Evolutionary conservation across 2,329 filamentous ascomycete species (phyloP).

Genomic region (Basipetospora chlamydospora): DNA sequence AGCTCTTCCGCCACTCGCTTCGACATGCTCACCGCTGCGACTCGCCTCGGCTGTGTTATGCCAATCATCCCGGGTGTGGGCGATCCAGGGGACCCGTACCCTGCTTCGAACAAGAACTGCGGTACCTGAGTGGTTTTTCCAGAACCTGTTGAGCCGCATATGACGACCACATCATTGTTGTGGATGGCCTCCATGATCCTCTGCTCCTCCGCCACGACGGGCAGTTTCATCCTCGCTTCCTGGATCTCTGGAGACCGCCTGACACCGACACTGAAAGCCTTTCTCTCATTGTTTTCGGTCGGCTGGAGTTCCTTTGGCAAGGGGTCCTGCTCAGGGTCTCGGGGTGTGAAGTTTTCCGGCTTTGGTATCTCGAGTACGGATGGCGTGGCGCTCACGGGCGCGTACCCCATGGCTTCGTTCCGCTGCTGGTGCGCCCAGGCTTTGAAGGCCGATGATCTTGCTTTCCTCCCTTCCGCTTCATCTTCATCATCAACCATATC

Average conservation of each 20-base stretch:
- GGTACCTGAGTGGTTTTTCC: conserved; percentile 97
- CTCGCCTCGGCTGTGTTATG: conserved; percentile 84
- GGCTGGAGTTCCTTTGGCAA: conserved; percentile 51
- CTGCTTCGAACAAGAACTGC: conserved; percentile 88
- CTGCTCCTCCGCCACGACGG: conserved; percentile 89
- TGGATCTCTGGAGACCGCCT: conserved; percentile 60
- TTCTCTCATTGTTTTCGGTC: conserved; percentile 46
- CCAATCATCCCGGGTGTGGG: conserved; percentile 86
- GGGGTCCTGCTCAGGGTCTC: conserved; percentile 56
- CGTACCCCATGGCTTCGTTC: conserved; percentile 64
- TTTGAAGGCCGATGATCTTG: conserved; percentile 60
- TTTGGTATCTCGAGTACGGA: conserved; percentile 36
- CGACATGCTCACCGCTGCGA: conserved; percentile 93
- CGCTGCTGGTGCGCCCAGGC: conserved; percentile 79
- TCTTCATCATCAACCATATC: conserved; percentile 19
- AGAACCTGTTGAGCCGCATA: conserved; percentile 90
- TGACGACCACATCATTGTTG: conserved; percentile 75
- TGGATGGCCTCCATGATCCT: conserved; percentile 97
- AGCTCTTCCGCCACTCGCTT: conserved; percentile 80
- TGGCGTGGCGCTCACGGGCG: conserved; percentile 25
- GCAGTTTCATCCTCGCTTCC: conserved; percentile 61
- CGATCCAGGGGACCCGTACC: conserved; percentile 66
- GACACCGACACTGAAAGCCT: conserved; percentile 63
- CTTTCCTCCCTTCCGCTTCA: conserved; percentile 16
- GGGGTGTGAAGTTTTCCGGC: conserved; percentile 48